Evolutionary conservation across 495 filamentous ascomycete species (phyloP).

Genomic region (Paragyromitra xinjiangensis): DNA sequence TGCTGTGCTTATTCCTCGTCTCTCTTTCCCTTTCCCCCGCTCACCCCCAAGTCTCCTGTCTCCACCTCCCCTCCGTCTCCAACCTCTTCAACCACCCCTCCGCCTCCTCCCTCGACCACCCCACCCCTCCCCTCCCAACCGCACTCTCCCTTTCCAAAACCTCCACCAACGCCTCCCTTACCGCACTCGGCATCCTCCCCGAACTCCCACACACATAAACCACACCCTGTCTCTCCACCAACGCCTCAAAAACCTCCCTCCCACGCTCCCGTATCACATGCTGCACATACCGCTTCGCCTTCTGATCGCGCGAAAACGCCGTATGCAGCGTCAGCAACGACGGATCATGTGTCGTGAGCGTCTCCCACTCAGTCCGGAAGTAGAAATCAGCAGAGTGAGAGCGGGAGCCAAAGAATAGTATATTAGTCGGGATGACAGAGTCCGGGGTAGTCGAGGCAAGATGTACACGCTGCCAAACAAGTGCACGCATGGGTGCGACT

Average conservation of each 20-base stretch:
- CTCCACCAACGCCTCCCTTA: constrained; percentile 80
- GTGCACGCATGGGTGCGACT: constrained; percentile 82
- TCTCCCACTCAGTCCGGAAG: constrained; percentile 77
- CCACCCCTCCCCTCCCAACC: constrained; percentile 36
- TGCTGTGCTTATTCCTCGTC: neutral
- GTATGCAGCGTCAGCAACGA: constrained; percentile 66
- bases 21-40: neutral
- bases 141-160: constrained; percentile 63
- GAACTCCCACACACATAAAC: constrained; percentile 85
- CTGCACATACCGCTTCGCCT: constrained; percentile 87
- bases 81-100: constrained; percentile 68
- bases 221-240: constrained; percentile 66
- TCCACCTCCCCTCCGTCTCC: constrained; percentile 75
- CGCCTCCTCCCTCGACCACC: constrained; percentile 62
- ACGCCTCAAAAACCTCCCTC: constrained; percentile 65
- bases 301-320: constrained; percentile 84
- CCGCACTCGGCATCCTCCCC: constrained; percentile 85
- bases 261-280: constrained; percentile 74
- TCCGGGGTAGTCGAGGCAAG: neutral
- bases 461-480: constrained; percentile 73
- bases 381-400: constrained; percentile 78
- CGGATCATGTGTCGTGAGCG: constrained; percentile 50
- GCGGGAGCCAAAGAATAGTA: constrained; percentile 79
- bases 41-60: constrained; percentile 75
- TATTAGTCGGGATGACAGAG: constrained; percentile 5